These are phyloP conservation scores for Gossypium lobatum DNA, from an alignment of 441 rosid genomes.

Conservation along the genomic window DNA sequence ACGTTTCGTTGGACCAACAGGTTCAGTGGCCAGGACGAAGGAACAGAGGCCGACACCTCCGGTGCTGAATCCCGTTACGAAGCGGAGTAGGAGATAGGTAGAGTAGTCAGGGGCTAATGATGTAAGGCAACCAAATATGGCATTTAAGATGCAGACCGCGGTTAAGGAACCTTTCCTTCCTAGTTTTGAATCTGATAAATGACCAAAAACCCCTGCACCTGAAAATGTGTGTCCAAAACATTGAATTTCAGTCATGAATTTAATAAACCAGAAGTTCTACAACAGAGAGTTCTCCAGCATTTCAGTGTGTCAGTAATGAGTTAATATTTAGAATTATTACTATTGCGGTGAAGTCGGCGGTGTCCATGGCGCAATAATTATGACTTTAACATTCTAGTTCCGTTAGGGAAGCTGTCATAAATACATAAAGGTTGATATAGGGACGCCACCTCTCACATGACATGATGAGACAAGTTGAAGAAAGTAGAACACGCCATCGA, in stretches of 20 bases:
- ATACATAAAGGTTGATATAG: not conserved
- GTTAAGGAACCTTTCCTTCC: slow-evolving; percentile 91
- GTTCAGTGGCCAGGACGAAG: slow-evolving; percentile 82
- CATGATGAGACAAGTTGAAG: no score
- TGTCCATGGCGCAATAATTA: not conserved
- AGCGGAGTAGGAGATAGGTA: slow-evolving; percentile 54
- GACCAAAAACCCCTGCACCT: slow-evolving; percentile 95
- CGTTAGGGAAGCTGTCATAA: not conserved
- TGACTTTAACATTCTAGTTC: not conserved
- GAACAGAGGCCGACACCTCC: slow-evolving; percentile 87
- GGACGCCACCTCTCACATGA: not conserved
- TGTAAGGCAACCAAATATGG: slow-evolving; percentile 64
- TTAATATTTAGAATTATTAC: not conserved
- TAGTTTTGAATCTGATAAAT: slow-evolving; percentile 77
- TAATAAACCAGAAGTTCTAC: not conserved
- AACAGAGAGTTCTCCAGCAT: not conserved
- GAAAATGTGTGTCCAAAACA: slow-evolving; percentile 7
- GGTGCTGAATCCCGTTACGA: slow-evolving; percentile 81
- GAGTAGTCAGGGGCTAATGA: slow-evolving; percentile 66
- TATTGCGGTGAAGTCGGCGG: not conserved
- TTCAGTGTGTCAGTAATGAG: not conserved
- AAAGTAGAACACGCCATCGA: not conserved
- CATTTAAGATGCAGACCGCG: slow-evolving; percentile 61
- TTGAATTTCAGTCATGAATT: not conserved
- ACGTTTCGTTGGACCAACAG: slow-evolving; percentile 74